Base-by-base conservation (phyloP, 371 early-diverging fungal genomes). In the Haplosporangium sp. region DNA sequence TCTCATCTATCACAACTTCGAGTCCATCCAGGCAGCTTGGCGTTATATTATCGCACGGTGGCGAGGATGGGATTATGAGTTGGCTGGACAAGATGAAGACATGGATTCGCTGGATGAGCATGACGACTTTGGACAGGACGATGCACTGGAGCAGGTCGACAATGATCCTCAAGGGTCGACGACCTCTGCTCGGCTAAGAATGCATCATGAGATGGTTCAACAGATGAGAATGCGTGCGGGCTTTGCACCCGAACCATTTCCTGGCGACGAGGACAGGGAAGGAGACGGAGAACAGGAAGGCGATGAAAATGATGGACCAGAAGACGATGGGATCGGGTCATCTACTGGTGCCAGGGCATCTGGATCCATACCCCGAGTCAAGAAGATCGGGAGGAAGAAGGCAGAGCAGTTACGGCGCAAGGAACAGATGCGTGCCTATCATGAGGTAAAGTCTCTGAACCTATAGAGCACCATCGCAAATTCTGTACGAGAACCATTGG, bases 361-460 rank as follows among this genome's bases (percentile, higher is more conserved):
- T 0, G 54, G 20, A 18, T 29, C 61, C n/a, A 71, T 81, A 10
- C 62, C 80, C 5, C 80, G 82, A 5, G 67, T 86, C 7, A 83
- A 70, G 61, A 84, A 80, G 62, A 74, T 86, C 42, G 88, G 88
- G n/a, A 86, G 85, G 51, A 87, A 87, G 59, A 73, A 82, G 62
- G 88, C 85, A 0, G 85, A 86, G 50, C 86, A 85, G 55, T 45
- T 87, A 41, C 77, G 73, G 29, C 73, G 86, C 64, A 87, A 86
- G 57, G 86, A 87, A 58, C 84, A 85, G 41, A 85, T 83, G 85
- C 79, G 88, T 52, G 86, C 84, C 23, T 87, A 87, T 59, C 79
- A 80, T 41, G 86, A 86, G 67, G 86, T 83, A 82, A 52, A 2
- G 2, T 45, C 8, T 21, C 9, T 13, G 18, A 9, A 8, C 14